Base-by-base conservation (phyloP, 1,284 basidiomycete species). In the Cystobasidiaceae sp. region DNA sequence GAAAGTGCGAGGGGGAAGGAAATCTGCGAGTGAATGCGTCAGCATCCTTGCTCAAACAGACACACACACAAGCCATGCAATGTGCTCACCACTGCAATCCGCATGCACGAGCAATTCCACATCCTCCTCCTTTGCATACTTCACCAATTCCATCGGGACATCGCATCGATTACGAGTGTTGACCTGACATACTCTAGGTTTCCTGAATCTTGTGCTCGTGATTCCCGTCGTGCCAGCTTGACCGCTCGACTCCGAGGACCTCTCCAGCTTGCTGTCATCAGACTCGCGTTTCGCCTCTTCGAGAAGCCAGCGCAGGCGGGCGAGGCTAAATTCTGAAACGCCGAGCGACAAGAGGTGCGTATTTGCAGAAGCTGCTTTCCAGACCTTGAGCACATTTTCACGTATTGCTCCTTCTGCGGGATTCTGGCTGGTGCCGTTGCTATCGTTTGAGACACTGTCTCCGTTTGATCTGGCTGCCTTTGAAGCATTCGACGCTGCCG, bases 121-220 rank as follows among this genome's bases (percentile, higher is more conserved):
- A 19, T 67, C 52, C 37, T 67, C 57, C 39, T 63, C 44, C 45
- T 64, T 67, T 25, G 66, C 66, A 48, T 57, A 67, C 9, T 54
- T 37, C 2, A 61, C 48, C 11, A 67, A 27, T 7, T 64, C 48
- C 8, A 13, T 17, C 8, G 59, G 50, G 11, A 67, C 66, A 44
- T 62, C 49, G 41, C 66, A 67, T 25, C 27, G n/a, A 45, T 64
- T 54, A 23, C 66, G 44, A 4, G 60, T 63, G 41, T 67, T 67
- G 37, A 67, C 45, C 23, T 67, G 66, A 28, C 60, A 52, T 1
- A 67, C 66, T 33, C 34, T 39, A 11, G 66, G 66, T 45, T 37
- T 43, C 25, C 63, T 48, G 23, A 66, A 48, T 39, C 52, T 19
- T 3, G 51, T 58, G 25, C 51, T 56, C 4, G 34, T 58, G n/a